phyloP scores from a whole-genome alignment of 2,329 filamentous ascomycete genomes.

The Mollisia scopiformis region DNA sequence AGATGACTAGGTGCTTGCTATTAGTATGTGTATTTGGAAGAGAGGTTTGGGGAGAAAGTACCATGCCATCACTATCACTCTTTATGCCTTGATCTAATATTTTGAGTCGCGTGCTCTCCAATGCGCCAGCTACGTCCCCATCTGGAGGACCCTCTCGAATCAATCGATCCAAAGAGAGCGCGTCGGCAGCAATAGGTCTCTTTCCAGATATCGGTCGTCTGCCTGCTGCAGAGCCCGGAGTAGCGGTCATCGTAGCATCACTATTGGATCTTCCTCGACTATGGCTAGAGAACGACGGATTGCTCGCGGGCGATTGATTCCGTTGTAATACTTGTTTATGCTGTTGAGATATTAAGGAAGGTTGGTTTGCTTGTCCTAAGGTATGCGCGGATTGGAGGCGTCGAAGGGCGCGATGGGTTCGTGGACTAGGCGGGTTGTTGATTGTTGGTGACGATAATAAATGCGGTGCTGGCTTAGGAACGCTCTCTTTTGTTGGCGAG shows the following conservation, averaged over 20 bases:
- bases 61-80: constrained; percentile 81
- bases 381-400: constrained; percentile 78
- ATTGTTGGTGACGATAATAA: constrained; percentile 38
- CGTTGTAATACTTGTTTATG: constrained; percentile 49
- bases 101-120: constrained; percentile 73
- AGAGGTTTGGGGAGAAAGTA: constrained; percentile 42
- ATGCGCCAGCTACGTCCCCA: constrained; percentile 66
- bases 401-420: constrained; percentile 68
- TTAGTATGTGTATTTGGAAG: constrained; percentile 7
- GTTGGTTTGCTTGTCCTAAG: constrained; percentile 57
- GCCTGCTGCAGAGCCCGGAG: constrained; percentile 42
- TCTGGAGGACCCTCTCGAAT: constrained; percentile 79
- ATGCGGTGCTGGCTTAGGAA: constrained; percentile 27
- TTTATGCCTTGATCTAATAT: constrained; percentile 78
- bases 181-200: constrained; percentile 53
- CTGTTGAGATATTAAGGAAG: constrained; percentile 67
- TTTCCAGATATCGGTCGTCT: constrained; percentile 49
- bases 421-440: constrained; percentile 61
- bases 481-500: constrained; percentile 31
- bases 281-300: constrained; percentile 27
- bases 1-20: constrained; percentile 71
- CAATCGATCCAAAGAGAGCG: constrained; percentile 71
- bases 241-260: constrained; percentile 57
- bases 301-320: constrained; percentile 25
- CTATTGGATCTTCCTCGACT: constrained; percentile 72